Evolutionary conservation across 768 basidiomycete species (phyloP).

Genomic region (Kwoniella heveanensis): DNA sequence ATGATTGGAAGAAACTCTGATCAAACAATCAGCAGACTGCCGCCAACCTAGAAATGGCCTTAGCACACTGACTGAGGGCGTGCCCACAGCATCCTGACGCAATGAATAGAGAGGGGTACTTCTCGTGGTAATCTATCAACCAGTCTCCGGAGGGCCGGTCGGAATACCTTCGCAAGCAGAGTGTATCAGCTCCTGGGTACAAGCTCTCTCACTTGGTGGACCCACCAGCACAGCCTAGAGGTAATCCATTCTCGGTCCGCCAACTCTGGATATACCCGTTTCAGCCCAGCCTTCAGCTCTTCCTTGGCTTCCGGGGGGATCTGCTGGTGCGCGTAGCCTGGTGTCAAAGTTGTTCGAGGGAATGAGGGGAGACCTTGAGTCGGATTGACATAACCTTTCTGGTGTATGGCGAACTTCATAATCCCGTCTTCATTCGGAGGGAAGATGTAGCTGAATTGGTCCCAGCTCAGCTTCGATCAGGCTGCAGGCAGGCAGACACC

Average conservation of each 20-base stretch:
- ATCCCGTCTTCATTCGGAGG: slow-evolving; percentile 8
- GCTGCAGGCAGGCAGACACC: too few species aligned
- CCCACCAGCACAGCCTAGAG: slow-evolving; percentile 9
- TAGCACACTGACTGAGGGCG: slow-evolving; percentile 6
- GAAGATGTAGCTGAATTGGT: slow-evolving; percentile 19
- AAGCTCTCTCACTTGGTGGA: not conserved
- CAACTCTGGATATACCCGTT: slow-evolving; percentile 10
- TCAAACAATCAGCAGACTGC: not conserved
- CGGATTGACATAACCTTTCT: slow-evolving; percentile 8
- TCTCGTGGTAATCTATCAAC: slow-evolving; percentile 9
- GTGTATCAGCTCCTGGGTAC: not conserved
- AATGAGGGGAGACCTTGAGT: not conserved
- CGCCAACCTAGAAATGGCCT: not conserved
- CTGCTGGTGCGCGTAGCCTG: not conserved
- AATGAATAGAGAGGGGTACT: slow-evolving; percentile 9
- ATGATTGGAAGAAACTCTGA: slow-evolving; percentile 11
- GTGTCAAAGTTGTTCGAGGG: slow-evolving; percentile 5
- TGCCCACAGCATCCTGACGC: slow-evolving; percentile 8
- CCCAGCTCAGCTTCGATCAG: too few species aligned
- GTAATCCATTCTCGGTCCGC: slow-evolving; percentile 4
- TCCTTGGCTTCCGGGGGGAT: slow-evolving; percentile 4
- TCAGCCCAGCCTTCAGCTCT: not conserved
- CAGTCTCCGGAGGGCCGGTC: slow-evolving; percentile 12
- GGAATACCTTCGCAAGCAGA: slow-evolving; percentile 1
- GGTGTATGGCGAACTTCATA: slow-evolving; percentile 14